These are phyloP conservation scores for Piper longum DNA, from an alignment of 164 flowering plant species.

Conservation along the genomic window DNA sequence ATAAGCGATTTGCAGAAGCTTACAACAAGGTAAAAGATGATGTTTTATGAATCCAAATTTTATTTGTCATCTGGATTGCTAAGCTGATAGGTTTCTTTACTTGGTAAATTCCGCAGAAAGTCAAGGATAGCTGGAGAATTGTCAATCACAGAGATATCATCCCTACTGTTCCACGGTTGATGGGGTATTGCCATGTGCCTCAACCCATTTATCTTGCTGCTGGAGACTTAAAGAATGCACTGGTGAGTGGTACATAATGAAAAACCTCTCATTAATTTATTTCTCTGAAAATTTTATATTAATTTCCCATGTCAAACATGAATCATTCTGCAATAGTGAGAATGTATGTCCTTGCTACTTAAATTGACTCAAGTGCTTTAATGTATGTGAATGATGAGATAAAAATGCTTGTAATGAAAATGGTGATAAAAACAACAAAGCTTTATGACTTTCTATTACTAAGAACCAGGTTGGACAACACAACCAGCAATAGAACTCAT, in stretches of 20 bases:
- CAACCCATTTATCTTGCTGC: constrained; percentile 81
- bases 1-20: constrained; percentile 72
- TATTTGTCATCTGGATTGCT: neutral
- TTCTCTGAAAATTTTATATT: too few species aligned
- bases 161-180: constrained; percentile 89
- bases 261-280: too few species aligned
- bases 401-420: too few species aligned
- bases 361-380: too few species aligned
- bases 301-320: too few species aligned
- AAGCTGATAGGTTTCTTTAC: neutral
- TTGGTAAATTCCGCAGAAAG: constrained; percentile 42
- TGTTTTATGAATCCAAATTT: neutral
- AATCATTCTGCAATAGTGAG: too few species aligned
- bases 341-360: too few species aligned
- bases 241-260: constrained; percentile 24
- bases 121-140: constrained; percentile 94
- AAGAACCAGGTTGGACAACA: too few species aligned
- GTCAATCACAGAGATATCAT: constrained; percentile 94
- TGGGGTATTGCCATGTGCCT: constrained; percentile 98
- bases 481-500: too few species aligned
- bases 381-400: too few species aligned
- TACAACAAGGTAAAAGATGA: constrained; percentile 63
- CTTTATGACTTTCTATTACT: too few species aligned
- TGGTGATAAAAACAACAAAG: too few species aligned
- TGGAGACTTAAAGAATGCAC: constrained; percentile 36